Percentiles rank a stretch among this genome's conserved stretches.
Evolutionary conservation across 202 grass and related monocot species (phyloP).

Genomic region (Digitaria exilis): DNA sequence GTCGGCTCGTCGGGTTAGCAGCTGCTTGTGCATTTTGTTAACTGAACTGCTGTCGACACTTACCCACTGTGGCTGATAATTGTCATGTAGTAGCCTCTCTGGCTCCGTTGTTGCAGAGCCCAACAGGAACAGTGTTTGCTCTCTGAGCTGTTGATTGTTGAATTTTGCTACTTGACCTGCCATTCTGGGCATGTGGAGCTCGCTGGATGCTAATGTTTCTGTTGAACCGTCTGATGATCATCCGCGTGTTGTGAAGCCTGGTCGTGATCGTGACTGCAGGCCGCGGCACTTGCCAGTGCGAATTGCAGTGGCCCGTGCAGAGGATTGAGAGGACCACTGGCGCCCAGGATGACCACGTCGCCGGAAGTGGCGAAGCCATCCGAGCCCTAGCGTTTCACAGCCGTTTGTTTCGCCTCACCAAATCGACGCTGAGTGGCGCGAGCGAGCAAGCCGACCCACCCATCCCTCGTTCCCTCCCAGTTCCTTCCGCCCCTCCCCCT

Average conservation of each 20-base stretch:
- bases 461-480: background rate
- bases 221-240: background rate
- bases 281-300: background rate
- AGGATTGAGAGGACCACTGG: background rate
- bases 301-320: background rate
- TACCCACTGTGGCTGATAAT: slow-evolving; percentile 7
- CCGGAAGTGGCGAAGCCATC: background rate
- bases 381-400: background rate
- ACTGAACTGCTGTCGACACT: background rate
- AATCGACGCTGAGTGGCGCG: background rate
- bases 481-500: background rate
- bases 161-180: too few species aligned
- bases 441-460: background rate
- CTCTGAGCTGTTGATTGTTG: too few species aligned
- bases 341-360: background rate
- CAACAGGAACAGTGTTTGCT: background rate
- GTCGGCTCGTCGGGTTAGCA: background rate
- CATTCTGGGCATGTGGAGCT: background rate
- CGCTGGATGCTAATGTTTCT: background rate
- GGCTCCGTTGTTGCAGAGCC: background rate
- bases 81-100: background rate
- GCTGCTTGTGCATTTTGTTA: background rate
- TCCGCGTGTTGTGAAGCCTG: background rate
- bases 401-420: background rate
- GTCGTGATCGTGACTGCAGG: background rate